phyloP scores from a whole-genome alignment of 768 basidiomycete species.

The Coprinopsis strossmayeri region DNA sequence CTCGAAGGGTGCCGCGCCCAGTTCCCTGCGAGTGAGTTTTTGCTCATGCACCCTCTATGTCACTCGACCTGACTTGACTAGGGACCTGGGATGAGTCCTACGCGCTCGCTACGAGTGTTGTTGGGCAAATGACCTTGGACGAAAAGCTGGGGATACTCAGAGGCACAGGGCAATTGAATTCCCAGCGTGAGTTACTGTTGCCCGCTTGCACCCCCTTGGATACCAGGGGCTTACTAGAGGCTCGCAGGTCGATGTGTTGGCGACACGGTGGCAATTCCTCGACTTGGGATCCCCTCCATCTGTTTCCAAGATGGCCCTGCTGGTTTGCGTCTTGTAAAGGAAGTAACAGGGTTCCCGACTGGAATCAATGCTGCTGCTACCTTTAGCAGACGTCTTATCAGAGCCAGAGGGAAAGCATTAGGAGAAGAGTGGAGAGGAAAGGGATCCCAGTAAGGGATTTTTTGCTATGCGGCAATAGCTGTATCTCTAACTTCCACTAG shows the following conservation, averaged over 20 bases:
- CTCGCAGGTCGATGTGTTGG: constrained; percentile 39
- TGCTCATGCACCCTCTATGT: neutral
- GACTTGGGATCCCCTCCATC: constrained; percentile 36
- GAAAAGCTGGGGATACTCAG: constrained; percentile 41
- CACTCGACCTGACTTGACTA: constrained; percentile 11
- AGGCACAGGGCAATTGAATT: constrained; percentile 38
- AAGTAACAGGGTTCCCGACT: constrained; percentile 49
- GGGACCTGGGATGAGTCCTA: constrained; percentile 42
- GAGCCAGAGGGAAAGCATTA: constrained; percentile 53
- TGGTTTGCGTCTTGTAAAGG: constrained; percentile 34
- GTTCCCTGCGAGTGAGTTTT: neutral
- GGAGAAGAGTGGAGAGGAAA: constrained; percentile 66
- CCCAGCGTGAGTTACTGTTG: constrained; percentile 20
- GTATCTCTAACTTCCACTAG: constrained; percentile 13
- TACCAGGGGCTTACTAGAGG: neutral
- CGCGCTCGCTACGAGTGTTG: constrained; percentile 27
- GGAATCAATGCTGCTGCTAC: constrained; percentile 48
- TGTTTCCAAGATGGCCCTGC: constrained; percentile 47
- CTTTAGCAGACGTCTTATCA: constrained; percentile 58
- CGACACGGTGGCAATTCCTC: constrained; percentile 34
- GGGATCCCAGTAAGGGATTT: constrained; percentile 41
- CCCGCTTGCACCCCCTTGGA: neutral
- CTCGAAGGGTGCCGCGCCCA: neutral
- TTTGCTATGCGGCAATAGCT: neutral
- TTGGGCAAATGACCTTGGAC: constrained; percentile 34